Base-by-base conservation (phyloP, 495 filamentous ascomycete species). In the Neurospora terricola region DNA sequence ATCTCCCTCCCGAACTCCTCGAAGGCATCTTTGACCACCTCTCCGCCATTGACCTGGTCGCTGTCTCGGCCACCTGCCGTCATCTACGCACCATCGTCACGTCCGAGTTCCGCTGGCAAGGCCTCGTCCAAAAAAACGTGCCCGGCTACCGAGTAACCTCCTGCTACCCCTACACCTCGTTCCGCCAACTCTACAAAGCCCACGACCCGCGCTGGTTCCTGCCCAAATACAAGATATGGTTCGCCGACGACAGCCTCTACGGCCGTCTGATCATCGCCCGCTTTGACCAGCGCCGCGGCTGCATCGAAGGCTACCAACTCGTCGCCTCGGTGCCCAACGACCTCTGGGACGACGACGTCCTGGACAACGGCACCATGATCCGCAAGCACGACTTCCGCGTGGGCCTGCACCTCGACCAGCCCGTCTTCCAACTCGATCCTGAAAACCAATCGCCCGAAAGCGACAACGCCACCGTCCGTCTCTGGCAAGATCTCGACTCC, bases 121-220 rank as follows among this genome's bases (percentile, higher is more conserved):
- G 79, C 10, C 82, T 89, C 8, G 85, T 94, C 16, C 87, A 91
- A 72, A 82, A 86, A 7, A 87, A 90, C 74, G 81, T 93, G 5
- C 90, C 91, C 8, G 80, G 82, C 7, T 71, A 87, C 62, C 75
- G 84, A 4, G 84, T 93, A n/a, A 78, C 78, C 9, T 78, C 82
- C 1, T 85, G 90, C 2, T 84, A 84, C 5, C 88, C 89, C 0
- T 93, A 87, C 75, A 74, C 77, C 7, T 89, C 85, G 18, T 94
- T 88, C 78, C 88, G 86, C 72, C 86, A 88, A 36, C 86, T 98
- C 7, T 97, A 91, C 75, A 81, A 87, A 39, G 86, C 90, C 37
- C 91, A 94, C 78, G 86, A 94, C 71, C 90, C 91, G 2, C 90
- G 90, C 76, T 97, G 96, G 92, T 98, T 96, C 76, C 85, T 98